phyloP scores from a whole-genome alignment of 2,329 filamentous ascomycete species.

The Epichloe gansuensis region DNA sequence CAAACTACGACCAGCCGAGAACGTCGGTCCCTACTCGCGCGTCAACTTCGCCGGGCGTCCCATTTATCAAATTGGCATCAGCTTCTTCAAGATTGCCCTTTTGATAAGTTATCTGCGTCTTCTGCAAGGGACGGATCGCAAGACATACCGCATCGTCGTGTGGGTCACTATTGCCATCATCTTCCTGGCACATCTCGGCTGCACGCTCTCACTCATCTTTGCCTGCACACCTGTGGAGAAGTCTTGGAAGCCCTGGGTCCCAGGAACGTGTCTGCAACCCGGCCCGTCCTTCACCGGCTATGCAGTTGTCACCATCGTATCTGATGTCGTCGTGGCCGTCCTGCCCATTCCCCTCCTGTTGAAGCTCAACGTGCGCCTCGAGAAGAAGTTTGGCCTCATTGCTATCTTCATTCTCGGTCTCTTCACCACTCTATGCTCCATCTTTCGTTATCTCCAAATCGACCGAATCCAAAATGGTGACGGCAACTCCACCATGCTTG shows the following conservation, averaged over 20 bases:
- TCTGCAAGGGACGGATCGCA: conserved; percentile 34
- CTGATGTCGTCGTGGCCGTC: conserved; percentile 36
- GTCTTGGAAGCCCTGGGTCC: conserved; percentile 30
- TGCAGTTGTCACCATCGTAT: conserved; percentile 38
- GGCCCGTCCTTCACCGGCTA: conserved; percentile 39
- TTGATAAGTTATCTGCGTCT: conserved; percentile 40
- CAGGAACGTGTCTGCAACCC: conserved; percentile 32
- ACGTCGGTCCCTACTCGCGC: conserved; percentile 32
- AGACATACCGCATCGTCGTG: conserved; percentile 30
- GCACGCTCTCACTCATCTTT: conserved; percentile 36
- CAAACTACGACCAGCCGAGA: conserved; percentile 27
- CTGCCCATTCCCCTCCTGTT: conserved; percentile 38
- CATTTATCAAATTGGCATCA: conserved; percentile 42
- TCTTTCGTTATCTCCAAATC: conserved; percentile 40
- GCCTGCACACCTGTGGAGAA: conserved; percentile 35
- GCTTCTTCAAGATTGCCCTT: conserved; percentile 43
- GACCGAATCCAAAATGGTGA: conserved; percentile 35
- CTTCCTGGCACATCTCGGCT: conserved; percentile 35
- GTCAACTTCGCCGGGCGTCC: conserved; percentile 42
- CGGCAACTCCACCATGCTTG: conserved; percentile 42
- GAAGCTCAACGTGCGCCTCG: conserved; percentile 32
- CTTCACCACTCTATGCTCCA: conserved; percentile 42
- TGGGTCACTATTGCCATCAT: conserved; percentile 31
- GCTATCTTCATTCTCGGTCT: conserved; percentile 40
- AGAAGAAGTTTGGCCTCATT: conserved; percentile 38